Evolutionary conservation across 1,139 yeast species (phyloP), one percentile per base, ranked within the genome.

Genomic region (Blastobotrys malaysiensis): DNA sequence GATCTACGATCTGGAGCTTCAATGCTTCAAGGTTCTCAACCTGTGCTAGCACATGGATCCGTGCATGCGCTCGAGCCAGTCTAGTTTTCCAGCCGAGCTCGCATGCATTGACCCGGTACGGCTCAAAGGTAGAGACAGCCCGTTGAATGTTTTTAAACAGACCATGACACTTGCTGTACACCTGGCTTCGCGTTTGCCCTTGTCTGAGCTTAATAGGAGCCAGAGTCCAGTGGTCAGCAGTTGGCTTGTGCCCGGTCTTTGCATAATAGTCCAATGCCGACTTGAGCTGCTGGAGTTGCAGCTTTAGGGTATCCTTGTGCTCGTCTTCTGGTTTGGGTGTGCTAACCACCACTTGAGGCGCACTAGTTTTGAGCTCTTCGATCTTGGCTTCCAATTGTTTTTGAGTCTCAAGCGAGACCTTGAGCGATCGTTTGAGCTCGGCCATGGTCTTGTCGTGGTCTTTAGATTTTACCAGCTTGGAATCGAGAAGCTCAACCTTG

Each of bases 401-500:
- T 39, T 59, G 55, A 44, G 58, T 56, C 43, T 62, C 57, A 9
- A 54, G 60, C 19, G 76, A 57, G 0, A 53, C 53, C 0, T 59
- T 55, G n/a, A 76, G 57, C 2, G 62, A 56, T 2, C 24, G 22
- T 36, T 65, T 63, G 22, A 77, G 55, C 24, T 67, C 61, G 22
- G 66, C 55, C 31, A 72, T 66, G 31, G 63, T 67, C n/a, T 61
- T 66, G 46, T 72, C 73, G 21, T 69, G 71, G 11, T 67, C 65
- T 54, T 70, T 69, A 14, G 72, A 63, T 13, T 75, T 69, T 9
- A 61, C 65, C 67, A 81, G 70, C 61, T 75, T 77, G 20, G 73
- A 71, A 57, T 76, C 77, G 46, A 78, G 63, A 13, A 77, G 65
- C 9, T 72, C 71, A 9, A 79, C 67, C 56, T 77, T 79, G 56